Conservation (phyloP, 345 rosid species). For the Psidium guajava region DNA sequence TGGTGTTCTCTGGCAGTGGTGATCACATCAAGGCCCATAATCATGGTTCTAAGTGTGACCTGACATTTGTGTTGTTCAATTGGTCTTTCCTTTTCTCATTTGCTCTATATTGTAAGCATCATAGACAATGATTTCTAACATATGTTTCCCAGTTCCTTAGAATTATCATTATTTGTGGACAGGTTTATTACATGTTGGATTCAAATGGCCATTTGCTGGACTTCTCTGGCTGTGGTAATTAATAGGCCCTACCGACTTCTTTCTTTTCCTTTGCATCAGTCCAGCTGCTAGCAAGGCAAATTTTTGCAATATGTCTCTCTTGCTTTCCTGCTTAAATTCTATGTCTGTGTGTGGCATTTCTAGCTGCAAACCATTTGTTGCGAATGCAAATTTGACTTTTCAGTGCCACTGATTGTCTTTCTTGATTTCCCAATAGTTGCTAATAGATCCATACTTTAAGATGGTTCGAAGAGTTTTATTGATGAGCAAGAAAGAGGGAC, state of each 20-base stretch:
- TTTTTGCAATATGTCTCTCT: not conserved
- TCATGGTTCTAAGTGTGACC: not conserved
- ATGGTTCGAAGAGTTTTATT: not conserved
- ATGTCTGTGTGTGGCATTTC: not conserved
- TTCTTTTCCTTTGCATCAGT: not conserved
- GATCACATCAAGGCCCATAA: not conserved
- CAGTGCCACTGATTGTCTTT: not conserved
- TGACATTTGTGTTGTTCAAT: not conserved
- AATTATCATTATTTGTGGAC: slow-evolving; percentile 10
- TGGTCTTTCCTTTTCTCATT: not conserved
- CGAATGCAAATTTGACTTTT: not conserved
- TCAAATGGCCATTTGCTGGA: slow-evolving; percentile 48
- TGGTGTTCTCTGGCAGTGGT: not conserved
- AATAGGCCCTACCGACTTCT: not conserved
- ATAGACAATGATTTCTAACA: not conserved
- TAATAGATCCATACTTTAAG: not conserved
- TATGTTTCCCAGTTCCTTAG: not conserved
- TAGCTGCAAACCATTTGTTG: not conserved
- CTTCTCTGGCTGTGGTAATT: slow-evolving; percentile 87
- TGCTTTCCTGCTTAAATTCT: not conserved
- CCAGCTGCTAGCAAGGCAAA: not conserved
- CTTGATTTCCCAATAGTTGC: not conserved
- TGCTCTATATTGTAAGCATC: not conserved
- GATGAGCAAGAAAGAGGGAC: not conserved
- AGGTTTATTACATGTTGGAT: slow-evolving; percentile 91